A percentile compares a stretch with the other conserved stretches of the same genome.
phyloP scores from a whole-genome alignment of 192 early-diverging fungal genomes.

The Coemansia sp. region DNA sequence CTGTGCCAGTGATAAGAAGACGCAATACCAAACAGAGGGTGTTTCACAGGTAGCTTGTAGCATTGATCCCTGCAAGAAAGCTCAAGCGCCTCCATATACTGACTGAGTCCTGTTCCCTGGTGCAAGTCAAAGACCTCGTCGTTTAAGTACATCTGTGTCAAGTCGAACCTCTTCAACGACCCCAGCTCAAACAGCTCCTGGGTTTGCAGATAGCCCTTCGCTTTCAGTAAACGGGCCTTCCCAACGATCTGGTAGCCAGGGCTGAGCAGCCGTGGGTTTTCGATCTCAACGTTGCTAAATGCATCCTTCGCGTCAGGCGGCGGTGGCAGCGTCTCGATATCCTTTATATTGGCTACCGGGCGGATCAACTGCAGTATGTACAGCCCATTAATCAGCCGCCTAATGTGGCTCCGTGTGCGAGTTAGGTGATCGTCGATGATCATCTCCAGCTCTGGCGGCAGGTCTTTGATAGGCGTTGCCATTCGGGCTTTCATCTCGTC shows the following conservation, averaged over 20 bases:
- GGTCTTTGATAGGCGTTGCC: conserved; percentile 21
- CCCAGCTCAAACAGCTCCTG: conserved; percentile 2
- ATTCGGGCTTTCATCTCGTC: conserved; percentile 29
- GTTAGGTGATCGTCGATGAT: not conserved
- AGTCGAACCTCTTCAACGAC: not conserved
- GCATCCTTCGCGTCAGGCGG: conserved; percentile 26
- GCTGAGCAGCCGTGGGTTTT: conserved; percentile 2
- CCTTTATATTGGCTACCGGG: conserved; percentile 17
- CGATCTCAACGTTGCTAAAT: conserved; percentile 3
- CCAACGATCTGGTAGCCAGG: conserved; percentile 40
- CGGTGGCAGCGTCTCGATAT: conserved; percentile 13
- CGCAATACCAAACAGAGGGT: conserved; percentile 31
- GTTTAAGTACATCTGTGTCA: conserved; percentile 17
- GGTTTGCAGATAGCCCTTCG: conserved; percentile 14
- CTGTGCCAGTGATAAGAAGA: conserved; percentile 17
- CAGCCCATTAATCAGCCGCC: conserved; percentile 16
- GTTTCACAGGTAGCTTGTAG: not conserved
- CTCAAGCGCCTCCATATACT: conserved; percentile 28
- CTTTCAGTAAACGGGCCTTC: conserved; percentile 23
- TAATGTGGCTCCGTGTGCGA: conserved; percentile 14
- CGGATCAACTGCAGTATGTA: conserved; percentile 35
- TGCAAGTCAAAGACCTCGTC: conserved; percentile 24
- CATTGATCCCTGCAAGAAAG: conserved; percentile 2
- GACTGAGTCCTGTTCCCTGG: conserved; percentile 2
- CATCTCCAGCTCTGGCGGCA: conserved; percentile 16